Percentiles rank a stretch among this genome's conserved stretches.
Evolutionary conservation across 495 filamentous ascomycete species (phyloP).

Genomic region (Stereocaulon alpinum): DNA sequence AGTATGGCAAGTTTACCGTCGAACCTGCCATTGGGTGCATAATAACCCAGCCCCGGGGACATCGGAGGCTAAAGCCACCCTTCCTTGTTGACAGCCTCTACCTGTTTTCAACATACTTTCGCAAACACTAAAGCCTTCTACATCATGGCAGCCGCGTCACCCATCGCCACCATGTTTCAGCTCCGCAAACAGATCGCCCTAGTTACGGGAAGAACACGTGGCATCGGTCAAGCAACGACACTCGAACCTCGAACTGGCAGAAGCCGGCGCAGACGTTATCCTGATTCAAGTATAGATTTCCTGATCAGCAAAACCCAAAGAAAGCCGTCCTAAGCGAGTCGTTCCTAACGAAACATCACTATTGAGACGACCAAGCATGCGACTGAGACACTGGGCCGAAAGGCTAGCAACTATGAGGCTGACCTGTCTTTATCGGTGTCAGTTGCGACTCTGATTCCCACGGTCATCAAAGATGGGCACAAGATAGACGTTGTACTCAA

Average conservation of each 20-base stretch:
- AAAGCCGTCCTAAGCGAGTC: background rate
- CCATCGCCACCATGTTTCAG: slow-evolving; percentile 28
- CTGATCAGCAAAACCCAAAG: background rate
- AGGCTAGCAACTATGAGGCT: slow-evolving; percentile 55
- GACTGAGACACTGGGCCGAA: slow-evolving; percentile 56
- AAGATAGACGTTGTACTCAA: slow-evolving; percentile 65
- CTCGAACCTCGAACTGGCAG: slow-evolving; percentile 52
- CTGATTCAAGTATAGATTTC: slow-evolving; percentile 41
- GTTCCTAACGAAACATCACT: slow-evolving; percentile 48
- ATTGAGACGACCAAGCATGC: slow-evolving; percentile 52
- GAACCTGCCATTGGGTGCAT: too few species aligned
- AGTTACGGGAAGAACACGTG: slow-evolving; percentile 78
- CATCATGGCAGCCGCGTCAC: slow-evolving; percentile 1
- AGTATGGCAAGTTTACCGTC: too few species aligned
- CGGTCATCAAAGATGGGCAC: slow-evolving; percentile 48
- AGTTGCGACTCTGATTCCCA: slow-evolving; percentile 52
- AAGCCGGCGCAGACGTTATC: slow-evolving; percentile 75
- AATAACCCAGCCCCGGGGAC: too few species aligned
- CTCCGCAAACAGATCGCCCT: slow-evolving; percentile 57
- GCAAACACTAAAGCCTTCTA: background rate
- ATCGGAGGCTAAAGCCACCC: background rate
- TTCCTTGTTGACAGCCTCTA: background rate
- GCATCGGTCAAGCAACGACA: slow-evolving; percentile 79
- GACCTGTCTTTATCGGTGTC: slow-evolving; percentile 56
- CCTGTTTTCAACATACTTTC: background rate